A percentile compares a stretch with the other conserved stretches of the same genome.
These are phyloP conservation scores for Gossypium stocksii DNA, from an alignment of 345 rosid species.

Conservation along the genomic window DNA sequence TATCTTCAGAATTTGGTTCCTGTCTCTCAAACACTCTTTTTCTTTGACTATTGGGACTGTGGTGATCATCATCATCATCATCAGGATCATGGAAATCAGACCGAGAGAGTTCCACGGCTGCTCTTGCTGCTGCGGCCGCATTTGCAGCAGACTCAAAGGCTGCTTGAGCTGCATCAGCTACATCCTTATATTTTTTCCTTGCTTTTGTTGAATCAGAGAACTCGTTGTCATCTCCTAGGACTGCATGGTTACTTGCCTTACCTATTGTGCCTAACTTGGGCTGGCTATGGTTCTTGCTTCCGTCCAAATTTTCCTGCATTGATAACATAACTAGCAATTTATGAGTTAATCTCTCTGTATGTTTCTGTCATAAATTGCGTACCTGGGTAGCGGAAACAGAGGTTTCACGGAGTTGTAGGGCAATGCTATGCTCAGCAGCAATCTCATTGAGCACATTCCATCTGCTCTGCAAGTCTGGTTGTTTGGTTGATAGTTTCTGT, in stretches of 20 bases:
- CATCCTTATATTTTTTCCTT: slow-evolving; percentile 65
- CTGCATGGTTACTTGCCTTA: slow-evolving; percentile 10
- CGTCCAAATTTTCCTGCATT: slow-evolving; percentile 31
- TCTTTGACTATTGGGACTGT: slow-evolving; percentile 19
- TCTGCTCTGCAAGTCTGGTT: slow-evolving; percentile 50
- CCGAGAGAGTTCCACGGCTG: slow-evolving; percentile 88
- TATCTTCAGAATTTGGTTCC: slow-evolving; percentile 18
- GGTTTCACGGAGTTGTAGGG: slow-evolving; percentile 44
- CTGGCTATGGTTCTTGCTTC: slow-evolving; percentile 6
- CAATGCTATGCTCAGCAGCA: slow-evolving; percentile 59
- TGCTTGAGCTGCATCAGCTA: slow-evolving; percentile 92
- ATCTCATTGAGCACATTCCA: slow-evolving; percentile 57
- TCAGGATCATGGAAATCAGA: slow-evolving; percentile 42
- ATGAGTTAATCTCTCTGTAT: neutral
- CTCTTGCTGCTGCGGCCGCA: slow-evolving; percentile 92
- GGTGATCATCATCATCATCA: slow-evolving; percentile 28
- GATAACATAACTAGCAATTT: slow-evolving; percentile 5
- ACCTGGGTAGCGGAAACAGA: slow-evolving; percentile 36
- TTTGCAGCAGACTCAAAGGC: slow-evolving; percentile 81
- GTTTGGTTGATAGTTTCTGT: slow-evolving; percentile 55
- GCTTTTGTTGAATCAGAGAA: slow-evolving; percentile 30
- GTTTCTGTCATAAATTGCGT: slow-evolving; percentile 1
- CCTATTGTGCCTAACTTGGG: slow-evolving; percentile 9
- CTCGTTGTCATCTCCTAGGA: slow-evolving; percentile 11
- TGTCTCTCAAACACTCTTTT: slow-evolving; percentile 13